A percentile compares a stretch with the other conserved stretches of the same genome.
These are phyloP conservation scores for Alnus glutinosa DNA, from an alignment of 306 rosid species.

Conservation along the genomic window DNA sequence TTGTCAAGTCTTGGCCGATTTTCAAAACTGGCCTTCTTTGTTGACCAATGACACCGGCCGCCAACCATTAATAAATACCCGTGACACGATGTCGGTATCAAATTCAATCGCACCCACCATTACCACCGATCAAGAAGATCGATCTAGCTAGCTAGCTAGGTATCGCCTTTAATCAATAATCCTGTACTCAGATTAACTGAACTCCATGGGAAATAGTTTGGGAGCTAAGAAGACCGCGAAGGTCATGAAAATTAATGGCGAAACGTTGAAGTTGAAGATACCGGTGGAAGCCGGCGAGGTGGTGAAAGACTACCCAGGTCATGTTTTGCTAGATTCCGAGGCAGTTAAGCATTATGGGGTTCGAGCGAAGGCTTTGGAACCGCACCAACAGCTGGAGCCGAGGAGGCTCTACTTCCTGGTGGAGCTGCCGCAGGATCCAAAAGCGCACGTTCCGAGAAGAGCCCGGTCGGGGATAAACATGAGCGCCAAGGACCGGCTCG, in stretches of 20 bases:
- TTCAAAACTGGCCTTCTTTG: constrained; percentile 61
- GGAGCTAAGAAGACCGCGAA: constrained; percentile 69
- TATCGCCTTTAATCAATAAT: too few species aligned
- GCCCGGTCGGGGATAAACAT: constrained; percentile 80
- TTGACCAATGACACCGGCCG: constrained; percentile 42
- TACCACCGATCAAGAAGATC: too few species aligned
- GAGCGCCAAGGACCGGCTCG: constrained; percentile 86
- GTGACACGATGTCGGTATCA: constrained; percentile 23
- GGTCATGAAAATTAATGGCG: constrained; percentile 83
- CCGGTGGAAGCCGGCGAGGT: constrained; percentile 61
- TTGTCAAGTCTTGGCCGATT: constrained; percentile 27
- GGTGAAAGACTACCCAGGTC: constrained; percentile 60
- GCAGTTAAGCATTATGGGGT: constrained; percentile 79
- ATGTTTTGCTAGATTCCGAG: constrained; percentile 71
- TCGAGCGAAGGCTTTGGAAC: constrained; percentile 68
- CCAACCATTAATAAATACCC: constrained; percentile 32
- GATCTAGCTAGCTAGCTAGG: too few species aligned
- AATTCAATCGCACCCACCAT: constrained; percentile 38
- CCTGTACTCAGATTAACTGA: too few species aligned
- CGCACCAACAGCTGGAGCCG: constrained; percentile 44
- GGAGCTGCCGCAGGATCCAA: constrained; percentile 47
- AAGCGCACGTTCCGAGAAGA: constrained; percentile 51
- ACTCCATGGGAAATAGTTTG: constrained; percentile 72
- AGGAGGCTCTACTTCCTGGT: constrained; percentile 78
- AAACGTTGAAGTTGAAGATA: constrained; percentile 64